These are phyloP conservation scores for Beauveria sp. DNA, from an alignment of 2,329 filamentous ascomycete genomes.

Conservation along the genomic window DNA sequence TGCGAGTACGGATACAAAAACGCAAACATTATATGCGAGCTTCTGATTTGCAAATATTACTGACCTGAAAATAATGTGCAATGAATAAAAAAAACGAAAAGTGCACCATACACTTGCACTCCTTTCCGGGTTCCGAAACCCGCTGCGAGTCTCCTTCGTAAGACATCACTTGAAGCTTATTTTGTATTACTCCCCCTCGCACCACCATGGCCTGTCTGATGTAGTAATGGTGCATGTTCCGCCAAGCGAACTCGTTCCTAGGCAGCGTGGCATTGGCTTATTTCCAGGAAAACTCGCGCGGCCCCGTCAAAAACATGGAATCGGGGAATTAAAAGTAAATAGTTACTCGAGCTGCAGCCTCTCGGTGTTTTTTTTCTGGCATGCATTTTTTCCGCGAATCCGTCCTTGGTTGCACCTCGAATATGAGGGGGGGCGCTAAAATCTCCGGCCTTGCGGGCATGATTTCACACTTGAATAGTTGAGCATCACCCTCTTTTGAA, in stretches of 20 bases:
- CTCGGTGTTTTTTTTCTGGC: no score
- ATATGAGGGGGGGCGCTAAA: no score
- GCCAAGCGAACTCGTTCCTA: background rate
- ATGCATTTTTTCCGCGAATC: no score
- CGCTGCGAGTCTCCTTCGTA: background rate
- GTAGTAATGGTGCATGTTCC: constrained; percentile 9
- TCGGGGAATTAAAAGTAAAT: no score
- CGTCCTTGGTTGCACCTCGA: no score
- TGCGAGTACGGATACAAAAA: background rate
- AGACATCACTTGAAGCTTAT: constrained; percentile 10
- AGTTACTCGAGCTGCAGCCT: no score
- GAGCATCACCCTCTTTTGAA: no score
- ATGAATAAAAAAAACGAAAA: no score
- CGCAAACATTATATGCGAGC: background rate
- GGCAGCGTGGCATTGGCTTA: background rate
- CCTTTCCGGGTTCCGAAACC: constrained; percentile 3
- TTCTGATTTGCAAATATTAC: background rate
- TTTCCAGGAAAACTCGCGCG: background rate
- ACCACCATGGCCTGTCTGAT: background rate
- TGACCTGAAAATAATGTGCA: no score
- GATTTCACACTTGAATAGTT: no score
- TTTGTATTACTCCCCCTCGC: constrained; percentile 7
- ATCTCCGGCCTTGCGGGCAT: no score
- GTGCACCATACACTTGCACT: background rate
- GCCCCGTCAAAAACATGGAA: no score